Base-by-base conservation (phyloP, 2,329 filamentous ascomycete species). In the Exophiala mesophila region DNA sequence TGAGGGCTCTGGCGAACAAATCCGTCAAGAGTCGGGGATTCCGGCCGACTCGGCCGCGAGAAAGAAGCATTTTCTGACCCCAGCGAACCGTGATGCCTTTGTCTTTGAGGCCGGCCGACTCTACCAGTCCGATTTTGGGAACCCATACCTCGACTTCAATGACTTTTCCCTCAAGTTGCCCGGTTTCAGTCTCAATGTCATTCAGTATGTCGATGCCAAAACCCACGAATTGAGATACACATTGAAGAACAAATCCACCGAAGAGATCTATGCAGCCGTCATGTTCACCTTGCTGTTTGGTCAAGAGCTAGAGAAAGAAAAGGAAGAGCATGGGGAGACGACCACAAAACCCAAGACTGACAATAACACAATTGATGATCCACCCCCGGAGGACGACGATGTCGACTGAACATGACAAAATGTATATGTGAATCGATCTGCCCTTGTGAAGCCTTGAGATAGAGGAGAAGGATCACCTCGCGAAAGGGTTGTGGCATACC, bases 191-290 rank as follows among this genome's bases (percentile, higher is more conserved):
- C 50, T 65, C 32, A 63, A 61, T 42, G 56, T 65, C 35, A 51
- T 57, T 29, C 58, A 63, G 35, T 65, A 66, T 42, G 62, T 70
- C n/a, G 60, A 68, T 57, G 75, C 78, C 61, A 85, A 85, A 72
- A 83, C 85, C 71, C 86, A 94, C 68, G 75, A 81, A 55, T 77
- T 94, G 68, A 89, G 89, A 76, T 96, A 97, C 66, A 87, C 94
- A 45, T 75, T 97, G 59, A 90, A 89, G 60, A 85, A 96, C 64
- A 79, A 78, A 47, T 65, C 72, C 16, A 90, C 85, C 0, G 77
- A 77, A 35, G 76, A 85, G 23, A 75, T 86, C 12, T 86, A 95
- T 55, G 78, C 95, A 20, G 86, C 90, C 33, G 72, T 97, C 12
- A 66, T 88, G 4, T 90, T 97, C 61, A 83, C 82, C 13, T 70